phyloP scores from a whole-genome alignment of 2,329 filamentous ascomycete genomes.

The Clarireedia monteithiana region DNA sequence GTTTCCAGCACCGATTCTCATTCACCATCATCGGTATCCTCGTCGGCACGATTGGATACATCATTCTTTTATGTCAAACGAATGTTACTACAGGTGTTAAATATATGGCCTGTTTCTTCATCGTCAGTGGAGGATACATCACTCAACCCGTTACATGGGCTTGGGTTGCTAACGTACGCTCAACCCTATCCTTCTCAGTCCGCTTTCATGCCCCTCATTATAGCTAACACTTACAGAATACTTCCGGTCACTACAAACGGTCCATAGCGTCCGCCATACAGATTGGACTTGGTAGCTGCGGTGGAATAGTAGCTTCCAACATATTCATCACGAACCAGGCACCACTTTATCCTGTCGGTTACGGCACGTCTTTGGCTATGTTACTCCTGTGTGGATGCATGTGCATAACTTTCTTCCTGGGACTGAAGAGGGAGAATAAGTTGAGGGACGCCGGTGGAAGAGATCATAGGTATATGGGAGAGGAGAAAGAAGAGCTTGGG shows the following conservation, averaged over 20 bases:
- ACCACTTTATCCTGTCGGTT: neutral
- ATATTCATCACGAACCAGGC: neutral
- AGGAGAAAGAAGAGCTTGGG: neutral
- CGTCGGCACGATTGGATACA: constrained; percentile 14
- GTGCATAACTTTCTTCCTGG: constrained; percentile 2
- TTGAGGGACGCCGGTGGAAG: neutral
- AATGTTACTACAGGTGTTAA: constrained; percentile 39
- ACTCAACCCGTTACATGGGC: constrained; percentile 32
- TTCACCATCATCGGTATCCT: constrained; percentile 16
- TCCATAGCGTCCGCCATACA: neutral
- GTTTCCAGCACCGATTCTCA: constrained; percentile 12
- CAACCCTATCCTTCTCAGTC: neutral
- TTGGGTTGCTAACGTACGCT: constrained; percentile 39
- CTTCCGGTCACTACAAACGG: constrained; percentile 15
- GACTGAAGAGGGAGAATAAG: constrained; percentile 2
- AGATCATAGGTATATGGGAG: neutral
- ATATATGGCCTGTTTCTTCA: constrained; percentile 33
- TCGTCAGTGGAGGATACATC: constrained; percentile 30
- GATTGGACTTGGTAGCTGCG: constrained; percentile 12
- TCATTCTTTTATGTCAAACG: constrained; percentile 27
- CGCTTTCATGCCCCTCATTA: neutral
- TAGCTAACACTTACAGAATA: constrained; percentile 4
- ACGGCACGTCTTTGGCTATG: neutral
- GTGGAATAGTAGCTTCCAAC: constrained; percentile 1
- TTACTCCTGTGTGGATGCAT: neutral